These are phyloP conservation scores for Lobosporangium transversale DNA, from an alignment of 192 early-diverging fungal species.

Conservation along the genomic window DNA sequence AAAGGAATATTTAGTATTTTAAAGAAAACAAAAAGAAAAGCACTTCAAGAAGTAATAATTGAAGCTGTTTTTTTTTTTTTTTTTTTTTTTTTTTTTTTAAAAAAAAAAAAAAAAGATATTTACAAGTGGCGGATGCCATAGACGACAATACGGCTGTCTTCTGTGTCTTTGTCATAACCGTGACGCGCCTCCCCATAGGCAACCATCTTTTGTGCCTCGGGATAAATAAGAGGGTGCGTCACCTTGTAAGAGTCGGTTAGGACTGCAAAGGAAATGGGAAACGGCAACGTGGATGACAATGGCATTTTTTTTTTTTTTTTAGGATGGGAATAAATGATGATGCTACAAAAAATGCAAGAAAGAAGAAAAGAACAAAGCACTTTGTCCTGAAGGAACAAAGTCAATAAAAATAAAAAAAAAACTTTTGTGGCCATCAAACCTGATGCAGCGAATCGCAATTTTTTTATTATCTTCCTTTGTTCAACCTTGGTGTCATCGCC, in stretches of 20 bases:
- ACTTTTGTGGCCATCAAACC: too few species aligned
- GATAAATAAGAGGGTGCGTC: conserved; percentile 79
- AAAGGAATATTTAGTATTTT: too few species aligned
- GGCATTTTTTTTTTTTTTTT: background rate
- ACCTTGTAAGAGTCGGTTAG: conserved; percentile 91
- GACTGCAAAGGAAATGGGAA: conserved; percentile 67
- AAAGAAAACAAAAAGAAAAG: background rate
- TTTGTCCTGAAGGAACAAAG: too few species aligned
- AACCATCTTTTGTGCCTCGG: conserved; percentile 72
- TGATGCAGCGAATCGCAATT: too few species aligned
- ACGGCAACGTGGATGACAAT: background rate
- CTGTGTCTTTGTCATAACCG: conserved; percentile 68
- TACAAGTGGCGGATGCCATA: conserved; percentile 88
- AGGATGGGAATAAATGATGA: background rate
- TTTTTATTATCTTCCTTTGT: too few species aligned
- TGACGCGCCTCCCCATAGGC: conserved; percentile 88
- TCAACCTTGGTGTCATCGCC: too few species aligned
- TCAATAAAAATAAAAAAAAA: too few species aligned
- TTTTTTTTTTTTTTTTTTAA: too few species aligned
- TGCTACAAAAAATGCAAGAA: background rate
- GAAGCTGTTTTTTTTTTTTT: too few species aligned
- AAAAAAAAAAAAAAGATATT: background rate
- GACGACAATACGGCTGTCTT: conserved; percentile 81
- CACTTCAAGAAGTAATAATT: background rate
- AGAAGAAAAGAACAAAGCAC: too few species aligned